These are phyloP conservation scores for Leccinum boreale DNA, from an alignment of 768 basidiomycete genomes.

Conservation along the genomic window DNA sequence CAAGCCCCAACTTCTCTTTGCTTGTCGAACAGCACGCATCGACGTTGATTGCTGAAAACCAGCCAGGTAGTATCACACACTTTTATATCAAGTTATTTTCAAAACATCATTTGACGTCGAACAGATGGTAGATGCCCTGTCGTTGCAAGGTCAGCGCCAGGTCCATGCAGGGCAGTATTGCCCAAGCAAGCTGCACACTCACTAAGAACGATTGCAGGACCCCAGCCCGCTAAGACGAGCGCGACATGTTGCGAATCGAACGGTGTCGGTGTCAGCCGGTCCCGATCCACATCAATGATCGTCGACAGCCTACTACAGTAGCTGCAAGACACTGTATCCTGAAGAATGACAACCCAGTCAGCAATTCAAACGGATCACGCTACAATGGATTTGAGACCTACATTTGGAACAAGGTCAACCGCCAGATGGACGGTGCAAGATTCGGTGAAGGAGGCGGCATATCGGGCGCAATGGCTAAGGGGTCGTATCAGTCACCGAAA, in stretches of 20 bases:
- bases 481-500: background rate
- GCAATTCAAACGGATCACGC: background rate
- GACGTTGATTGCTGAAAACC: background rate
- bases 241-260: slow-evolving; percentile 68
- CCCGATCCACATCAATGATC: slow-evolving; percentile 45
- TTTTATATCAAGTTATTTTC: slow-evolving; percentile 17
- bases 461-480: background rate
- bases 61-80: background rate
- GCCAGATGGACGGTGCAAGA: slow-evolving; percentile 46
- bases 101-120: slow-evolving; percentile 37
- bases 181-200: slow-evolving; percentile 8
- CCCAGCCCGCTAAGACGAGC: slow-evolving; percentile 57
- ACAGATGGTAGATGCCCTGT: slow-evolving; percentile 38
- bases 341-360: slow-evolving; percentile 18
- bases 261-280: slow-evolving; percentile 38
- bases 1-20: background rate
- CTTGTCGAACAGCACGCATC: background rate
- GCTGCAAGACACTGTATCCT: slow-evolving; percentile 46
- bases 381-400: slow-evolving; percentile 12
- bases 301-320: slow-evolving; percentile 35
- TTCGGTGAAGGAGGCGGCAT: slow-evolving; percentile 6
- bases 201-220: slow-evolving; percentile 56
- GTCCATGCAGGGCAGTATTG: background rate
- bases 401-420: slow-evolving; percentile 56
- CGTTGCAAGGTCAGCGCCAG: background rate